Evolutionary conservation across 75 land plant species (phyloP).

Genomic region (Isoetes taiwanensis): DNA sequence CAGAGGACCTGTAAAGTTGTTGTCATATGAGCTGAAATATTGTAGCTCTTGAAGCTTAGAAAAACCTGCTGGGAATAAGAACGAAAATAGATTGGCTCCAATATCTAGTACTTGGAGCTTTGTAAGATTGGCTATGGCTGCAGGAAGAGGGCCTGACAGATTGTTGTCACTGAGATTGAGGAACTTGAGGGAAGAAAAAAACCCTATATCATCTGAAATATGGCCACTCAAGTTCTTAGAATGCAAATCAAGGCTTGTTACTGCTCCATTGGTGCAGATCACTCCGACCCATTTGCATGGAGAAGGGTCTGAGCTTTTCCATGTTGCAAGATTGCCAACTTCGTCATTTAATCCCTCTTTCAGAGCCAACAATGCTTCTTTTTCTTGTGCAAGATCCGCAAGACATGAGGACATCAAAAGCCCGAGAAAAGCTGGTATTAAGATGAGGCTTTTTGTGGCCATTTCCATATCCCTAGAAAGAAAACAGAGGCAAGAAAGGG

Average conservation of each 20-base stretch:
- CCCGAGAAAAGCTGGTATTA: no score
- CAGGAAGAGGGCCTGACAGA: constrained; percentile 37
- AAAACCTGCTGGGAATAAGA: not conserved
- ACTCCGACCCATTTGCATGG: constrained; percentile 52
- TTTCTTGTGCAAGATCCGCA: no score
- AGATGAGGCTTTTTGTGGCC: no score
- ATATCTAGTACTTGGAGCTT: not conserved
- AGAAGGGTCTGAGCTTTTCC: no score
- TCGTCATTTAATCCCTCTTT: no score
- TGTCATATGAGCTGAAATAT: not conserved
- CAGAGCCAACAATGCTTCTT: no score
- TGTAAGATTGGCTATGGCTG: not conserved
- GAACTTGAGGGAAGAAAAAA: constrained; percentile 24
- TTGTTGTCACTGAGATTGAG: constrained; percentile 12
- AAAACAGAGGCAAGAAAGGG: no score
- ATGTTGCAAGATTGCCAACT: no score
- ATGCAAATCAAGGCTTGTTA: constrained; percentile 12
- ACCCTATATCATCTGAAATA: constrained; percentile 6
- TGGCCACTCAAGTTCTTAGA: constrained; percentile 12
- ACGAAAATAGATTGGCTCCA: not conserved
- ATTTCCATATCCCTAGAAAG: no score
- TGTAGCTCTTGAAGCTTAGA: not conserved
- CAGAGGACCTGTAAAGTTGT: not conserved
- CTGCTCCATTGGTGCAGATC: constrained; percentile 18
- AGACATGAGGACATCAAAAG: no score